Evolutionary conservation across 2,329 filamentous ascomycete species (phyloP).

Genomic region (Fusarium sp.): DNA sequence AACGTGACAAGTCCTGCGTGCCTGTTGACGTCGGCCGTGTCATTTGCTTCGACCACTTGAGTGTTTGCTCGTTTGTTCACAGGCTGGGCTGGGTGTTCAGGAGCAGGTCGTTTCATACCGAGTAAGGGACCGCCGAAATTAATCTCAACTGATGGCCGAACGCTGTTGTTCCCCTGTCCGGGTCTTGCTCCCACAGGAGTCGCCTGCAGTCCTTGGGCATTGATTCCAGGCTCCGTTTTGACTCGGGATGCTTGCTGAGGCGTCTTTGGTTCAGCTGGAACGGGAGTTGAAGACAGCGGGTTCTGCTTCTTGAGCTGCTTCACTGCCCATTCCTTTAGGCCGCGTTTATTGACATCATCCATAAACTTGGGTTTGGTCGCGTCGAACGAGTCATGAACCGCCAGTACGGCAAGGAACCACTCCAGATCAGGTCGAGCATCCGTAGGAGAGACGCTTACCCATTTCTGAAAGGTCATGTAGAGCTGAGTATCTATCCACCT

Average conservation of each 20-base stretch:
- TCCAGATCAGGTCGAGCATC: background rate
- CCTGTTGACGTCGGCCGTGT: background rate
- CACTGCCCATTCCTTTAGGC: slow-evolving; percentile 10
- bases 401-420: slow-evolving; percentile 1
- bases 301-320: background rate
- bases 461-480: slow-evolving; percentile 4
- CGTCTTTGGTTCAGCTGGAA: background rate
- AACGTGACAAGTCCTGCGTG: background rate
- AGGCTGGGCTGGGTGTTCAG: background rate
- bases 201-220: background rate
- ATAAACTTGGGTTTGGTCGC: rapidly evolving
- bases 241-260: background rate
- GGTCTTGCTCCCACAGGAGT: too few relatives aligned
- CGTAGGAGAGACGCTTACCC: background rate
- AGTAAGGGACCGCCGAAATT: too few relatives aligned
- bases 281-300: background rate
- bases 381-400: background rate
- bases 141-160: slow-evolving; percentile 9
- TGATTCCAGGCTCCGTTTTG: background rate
- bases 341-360: background rate
- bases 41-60: background rate
- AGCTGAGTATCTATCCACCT: background rate
- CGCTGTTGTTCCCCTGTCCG: rapidly evolving
- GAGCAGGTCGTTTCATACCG: slow-evolving; percentile 2
- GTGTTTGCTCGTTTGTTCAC: background rate